phyloP scores from a whole-genome alignment of 1,139 yeast genomes.

The Yamadazyma triangularis region DNA sequence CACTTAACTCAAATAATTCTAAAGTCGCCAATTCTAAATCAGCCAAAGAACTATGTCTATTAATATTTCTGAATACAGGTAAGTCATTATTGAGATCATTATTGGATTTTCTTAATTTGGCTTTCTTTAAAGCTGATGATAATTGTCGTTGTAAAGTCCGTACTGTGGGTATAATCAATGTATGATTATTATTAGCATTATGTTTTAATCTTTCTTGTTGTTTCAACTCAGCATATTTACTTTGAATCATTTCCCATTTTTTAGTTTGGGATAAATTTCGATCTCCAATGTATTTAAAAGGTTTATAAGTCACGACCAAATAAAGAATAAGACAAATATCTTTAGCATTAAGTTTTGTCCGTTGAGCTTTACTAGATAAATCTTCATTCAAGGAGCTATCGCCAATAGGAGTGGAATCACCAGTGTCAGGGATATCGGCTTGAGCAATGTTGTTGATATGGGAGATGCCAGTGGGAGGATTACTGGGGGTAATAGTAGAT shows the following conservation, averaged over 20 bases:
- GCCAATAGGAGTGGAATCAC: conserved; percentile 1
- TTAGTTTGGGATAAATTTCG: conserved; percentile 28
- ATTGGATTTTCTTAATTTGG: conserved; percentile 12
- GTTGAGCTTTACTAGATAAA: conserved; percentile 4
- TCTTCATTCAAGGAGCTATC: conserved; percentile 1
- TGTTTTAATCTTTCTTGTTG: conserved; percentile 4
- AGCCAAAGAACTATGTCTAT: conserved; percentile 15
- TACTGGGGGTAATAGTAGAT: no score
- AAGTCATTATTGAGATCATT: conserved; percentile 1
- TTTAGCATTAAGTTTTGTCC: conserved; percentile 25
- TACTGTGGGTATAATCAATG: conserved; percentile 25
- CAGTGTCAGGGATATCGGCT: conserved; percentile 1
- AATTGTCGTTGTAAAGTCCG: conserved; percentile 36
- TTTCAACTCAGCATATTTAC: conserved; percentile 19
- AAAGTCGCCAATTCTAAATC: conserved; percentile 28
- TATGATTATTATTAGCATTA: neutral
- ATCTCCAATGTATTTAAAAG: conserved; percentile 37
- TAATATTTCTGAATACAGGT: conserved; percentile 16
- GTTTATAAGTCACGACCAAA: conserved; percentile 28
- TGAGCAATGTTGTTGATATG: neutral
- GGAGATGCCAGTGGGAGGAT: no score
- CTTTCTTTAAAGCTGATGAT: conserved; percentile 31
- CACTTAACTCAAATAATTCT: conserved; percentile 30
- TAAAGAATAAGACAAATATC: conserved; percentile 29
- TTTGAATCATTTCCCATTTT: conserved; percentile 34